A percentile compares a stretch with the other conserved stretches of the same genome.
phyloP scores from a whole-genome alignment of 2,329 filamentous ascomycete genomes.

The Fusarium protoensiforme region DNA sequence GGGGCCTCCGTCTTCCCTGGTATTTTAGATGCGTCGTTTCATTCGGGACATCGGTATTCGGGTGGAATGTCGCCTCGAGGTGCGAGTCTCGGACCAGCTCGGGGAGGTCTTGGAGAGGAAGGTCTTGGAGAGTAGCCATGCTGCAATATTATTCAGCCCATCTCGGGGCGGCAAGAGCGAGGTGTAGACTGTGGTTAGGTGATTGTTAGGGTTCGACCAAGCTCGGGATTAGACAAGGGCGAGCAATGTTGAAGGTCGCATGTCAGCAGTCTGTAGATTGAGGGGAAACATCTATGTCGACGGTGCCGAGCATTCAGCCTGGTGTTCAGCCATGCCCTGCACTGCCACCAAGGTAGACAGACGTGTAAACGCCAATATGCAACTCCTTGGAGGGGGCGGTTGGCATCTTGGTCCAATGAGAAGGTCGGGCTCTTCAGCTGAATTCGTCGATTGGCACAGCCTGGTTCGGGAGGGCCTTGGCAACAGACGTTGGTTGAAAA shows the following conservation, averaged over 20 bases:
- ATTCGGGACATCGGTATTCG: not conserved
- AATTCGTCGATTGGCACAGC: not conserved
- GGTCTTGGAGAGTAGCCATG: not conserved
- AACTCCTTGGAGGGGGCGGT: not conserved
- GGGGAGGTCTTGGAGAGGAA: not conserved
- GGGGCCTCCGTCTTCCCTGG: not conserved
- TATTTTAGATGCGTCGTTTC: not conserved
- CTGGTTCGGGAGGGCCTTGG: not conserved
- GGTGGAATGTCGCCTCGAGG: not conserved
- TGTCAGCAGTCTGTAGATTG: not conserved
- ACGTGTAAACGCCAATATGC: not conserved
- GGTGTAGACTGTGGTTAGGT: not conserved
- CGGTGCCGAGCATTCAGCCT: not conserved
- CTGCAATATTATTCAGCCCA: not conserved
- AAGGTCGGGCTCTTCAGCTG: not conserved
- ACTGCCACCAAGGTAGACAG: not conserved
- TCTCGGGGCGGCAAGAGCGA: not conserved
- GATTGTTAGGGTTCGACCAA: not conserved
- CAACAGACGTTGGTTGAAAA: not conserved
- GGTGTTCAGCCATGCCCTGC: not conserved
- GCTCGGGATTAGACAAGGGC: not conserved
- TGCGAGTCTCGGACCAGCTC: not conserved
- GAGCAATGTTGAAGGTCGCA: not conserved
- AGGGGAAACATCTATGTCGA: not conserved
- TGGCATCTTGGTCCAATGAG: not conserved